Evolutionary conservation across 2,329 filamentous ascomycete species (phyloP), one percentile per base, ranked within the genome.

Genomic region (Beauveria asiatica): DNA sequence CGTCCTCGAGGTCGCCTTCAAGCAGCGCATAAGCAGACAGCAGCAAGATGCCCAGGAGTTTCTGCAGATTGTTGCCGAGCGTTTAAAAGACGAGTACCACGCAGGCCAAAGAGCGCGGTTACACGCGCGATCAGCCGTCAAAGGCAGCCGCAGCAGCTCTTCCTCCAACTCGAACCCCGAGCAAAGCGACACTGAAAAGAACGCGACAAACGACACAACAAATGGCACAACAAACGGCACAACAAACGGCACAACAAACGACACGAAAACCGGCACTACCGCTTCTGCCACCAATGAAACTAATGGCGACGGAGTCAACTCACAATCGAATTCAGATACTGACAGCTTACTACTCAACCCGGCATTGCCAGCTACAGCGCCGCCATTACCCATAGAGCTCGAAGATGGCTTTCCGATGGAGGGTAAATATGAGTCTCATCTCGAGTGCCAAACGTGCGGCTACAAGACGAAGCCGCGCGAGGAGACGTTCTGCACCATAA

Each of bases 21-120:
- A 85, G 60, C 93, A 95, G 68, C 86, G 90, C 67, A 96, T 99
- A 67, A 97, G 90, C 70, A 83, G 93, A 58, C 91, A 94, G 70
- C 94, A 99, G 74, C 94, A 99, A 74, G 94, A 99, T 76, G 94
- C 94, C 11, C 94, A 99, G 70, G 94, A 99, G 72, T 97, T 99
- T 64, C 75, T 99, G 60, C 94, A 99, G 75, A 87, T 97, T 54
- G 88, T 99, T 13, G 89, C 91, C 3, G 93, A 99, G 76, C 83
- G 93, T 57, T 78, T 99, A 60, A 92, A 90, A 68, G 94, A 99
- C 69, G 94, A 99, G 74, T 96, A 97, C 68, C 87, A 95, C 70
- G 92, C 92, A 4, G 92, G 91, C 1, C 82, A 83, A 67, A 83
- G 88, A 69, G 92, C 90, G 13, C 81, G 92, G 64, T 77, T 76